Evolutionary conservation across 805 yeast genomes (phyloP), one percentile per base, ranked within the genome.

Genomic region (Ogataea henricii): DNA sequence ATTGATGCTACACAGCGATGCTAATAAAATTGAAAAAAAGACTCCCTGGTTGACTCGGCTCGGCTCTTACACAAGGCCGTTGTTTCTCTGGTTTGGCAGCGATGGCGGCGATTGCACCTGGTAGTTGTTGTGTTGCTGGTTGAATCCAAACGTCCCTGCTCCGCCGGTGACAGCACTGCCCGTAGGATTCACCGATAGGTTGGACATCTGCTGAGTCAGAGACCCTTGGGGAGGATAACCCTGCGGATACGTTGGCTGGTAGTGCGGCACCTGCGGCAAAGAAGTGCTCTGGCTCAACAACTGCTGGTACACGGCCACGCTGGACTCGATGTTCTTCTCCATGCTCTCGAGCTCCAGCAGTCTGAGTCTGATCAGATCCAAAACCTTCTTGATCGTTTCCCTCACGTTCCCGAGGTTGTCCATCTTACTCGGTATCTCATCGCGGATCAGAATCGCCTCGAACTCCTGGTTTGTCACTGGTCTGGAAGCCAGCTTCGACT

Each of bases 351-450:
- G 70, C 53, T 92, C 97, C 56, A 90, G 87, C 62, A 86, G 82
- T 59, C 89, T 79, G 38, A 79, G 77, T 30, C 89, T 77, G 65
- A 89, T 87, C 64, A 87, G 81, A 48, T 89, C 96, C 52, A 94
- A 81, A 57, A 83, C 69, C 58, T 80, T 80, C 13, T 88, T 88
- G 51, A 94, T 72, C 51, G 82, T 78, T 0, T 90, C 89, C 53
- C 96, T 81, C 42, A 89, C 70, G 4, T 90, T 81, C 14, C 86
- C 77, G 1, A 90, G 74, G 12, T 82, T 76, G 44, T 89, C 88
- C 63, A 91, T 87, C 50, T 89, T 69, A 27, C 73, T 71, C 51
- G 89, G 90, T 20, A 92, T 74, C 46, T 76, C 76, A 46, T 88
- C 90, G 41, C 83, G 87, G 54, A 82, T 69, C 39, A 68, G 51